Percentiles rank a stretch among this genome's conserved stretches.
phyloP scores from a whole-genome alignment of 2,329 filamentous ascomycete species.

The Sporothrix variecibatus region DNA sequence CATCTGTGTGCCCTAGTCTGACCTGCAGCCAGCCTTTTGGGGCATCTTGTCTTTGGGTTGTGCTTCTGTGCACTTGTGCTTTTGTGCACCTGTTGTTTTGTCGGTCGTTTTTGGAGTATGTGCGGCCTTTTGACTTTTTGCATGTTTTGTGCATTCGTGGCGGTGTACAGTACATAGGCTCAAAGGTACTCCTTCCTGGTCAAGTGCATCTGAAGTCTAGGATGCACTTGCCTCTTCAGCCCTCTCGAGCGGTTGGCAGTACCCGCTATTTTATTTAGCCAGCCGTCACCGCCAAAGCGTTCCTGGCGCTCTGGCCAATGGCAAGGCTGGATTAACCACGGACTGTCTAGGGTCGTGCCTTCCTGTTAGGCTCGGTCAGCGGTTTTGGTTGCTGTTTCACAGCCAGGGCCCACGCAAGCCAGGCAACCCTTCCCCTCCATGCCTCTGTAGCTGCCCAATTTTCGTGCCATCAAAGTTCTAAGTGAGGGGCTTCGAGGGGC shows the following conservation, averaged over 20 bases:
- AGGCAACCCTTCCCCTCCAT: conserved; percentile 15
- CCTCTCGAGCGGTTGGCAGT: not conserved
- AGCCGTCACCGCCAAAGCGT: not conserved
- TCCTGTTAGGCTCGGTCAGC: conserved; percentile 24
- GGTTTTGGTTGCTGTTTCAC: conserved; percentile 27
- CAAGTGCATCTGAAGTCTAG: no score
- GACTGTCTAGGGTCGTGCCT: conserved; percentile 22
- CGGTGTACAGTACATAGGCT: not conserved
- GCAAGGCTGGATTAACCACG: not conserved
- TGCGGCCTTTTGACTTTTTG: not conserved
- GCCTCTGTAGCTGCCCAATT: conserved; percentile 16
- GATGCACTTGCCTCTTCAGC: no score
- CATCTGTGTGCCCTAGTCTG: not conserved
- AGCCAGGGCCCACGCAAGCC: not conserved
- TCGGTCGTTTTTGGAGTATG: not conserved
- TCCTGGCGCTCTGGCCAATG: conserved; percentile 18
- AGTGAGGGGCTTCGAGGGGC: not conserved
- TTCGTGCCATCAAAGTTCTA: not conserved
- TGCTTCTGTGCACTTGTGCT: not conserved
- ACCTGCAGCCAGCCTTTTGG: conserved; percentile 15
- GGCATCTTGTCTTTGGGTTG: not conserved
- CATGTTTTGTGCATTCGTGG: not conserved
- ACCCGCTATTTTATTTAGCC: not conserved
- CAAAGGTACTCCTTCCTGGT: no score
- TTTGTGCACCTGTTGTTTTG: not conserved